These are phyloP conservation scores for Capronia coronata DNA, from an alignment of 2,329 filamentous ascomycete genomes.

Conservation along the genomic window DNA sequence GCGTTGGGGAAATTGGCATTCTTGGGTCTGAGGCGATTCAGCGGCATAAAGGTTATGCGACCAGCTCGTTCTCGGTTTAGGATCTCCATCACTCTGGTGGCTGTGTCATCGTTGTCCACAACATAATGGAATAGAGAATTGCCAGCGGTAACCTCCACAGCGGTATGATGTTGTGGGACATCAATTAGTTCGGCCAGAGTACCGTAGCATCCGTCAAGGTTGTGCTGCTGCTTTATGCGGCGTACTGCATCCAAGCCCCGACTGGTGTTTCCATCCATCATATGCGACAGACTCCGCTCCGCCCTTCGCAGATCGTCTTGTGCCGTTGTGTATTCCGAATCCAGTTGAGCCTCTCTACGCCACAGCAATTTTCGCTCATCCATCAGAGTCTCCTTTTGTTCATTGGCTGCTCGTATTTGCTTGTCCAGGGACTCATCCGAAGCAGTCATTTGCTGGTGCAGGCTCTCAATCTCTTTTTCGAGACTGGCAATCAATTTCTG, in stretches of 20 bases:
- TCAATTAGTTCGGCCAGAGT: conserved; percentile 89
- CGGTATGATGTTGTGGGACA: conserved; percentile 78
- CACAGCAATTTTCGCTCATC: conserved; percentile 84
- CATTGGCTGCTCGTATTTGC: conserved; percentile 68
- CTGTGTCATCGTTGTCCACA: conserved; percentile 84
- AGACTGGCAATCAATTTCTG: conserved; percentile 64
- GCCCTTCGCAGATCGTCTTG: conserved; percentile 70
- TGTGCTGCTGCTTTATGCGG: conserved; percentile 69
- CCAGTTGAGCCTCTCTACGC: conserved; percentile 81
- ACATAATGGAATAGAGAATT: conserved; percentile 93
- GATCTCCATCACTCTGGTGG: conserved; percentile 70
- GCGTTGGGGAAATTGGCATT: conserved; percentile 73
- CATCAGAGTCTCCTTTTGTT: conserved; percentile 68
- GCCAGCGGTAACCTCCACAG: conserved; percentile 88
- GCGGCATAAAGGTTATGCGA: conserved; percentile 87
- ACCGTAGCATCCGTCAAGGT: conserved; percentile 82
- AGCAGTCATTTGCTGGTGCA: conserved; percentile 66
- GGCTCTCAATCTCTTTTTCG: conserved; percentile 63
- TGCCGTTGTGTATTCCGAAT: conserved; percentile 68
- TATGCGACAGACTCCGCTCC: conserved; percentile 68
- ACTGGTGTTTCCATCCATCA: conserved; percentile 84
- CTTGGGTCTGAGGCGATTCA: conserved; percentile 70
- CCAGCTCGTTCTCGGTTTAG: conserved; percentile 75
- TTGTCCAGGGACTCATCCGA: conserved; percentile 66
- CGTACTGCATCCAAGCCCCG: conserved; percentile 81